Evolutionary conservation across 331 rosid species (phyloP).

Genomic region (Malus hybrid): DNA sequence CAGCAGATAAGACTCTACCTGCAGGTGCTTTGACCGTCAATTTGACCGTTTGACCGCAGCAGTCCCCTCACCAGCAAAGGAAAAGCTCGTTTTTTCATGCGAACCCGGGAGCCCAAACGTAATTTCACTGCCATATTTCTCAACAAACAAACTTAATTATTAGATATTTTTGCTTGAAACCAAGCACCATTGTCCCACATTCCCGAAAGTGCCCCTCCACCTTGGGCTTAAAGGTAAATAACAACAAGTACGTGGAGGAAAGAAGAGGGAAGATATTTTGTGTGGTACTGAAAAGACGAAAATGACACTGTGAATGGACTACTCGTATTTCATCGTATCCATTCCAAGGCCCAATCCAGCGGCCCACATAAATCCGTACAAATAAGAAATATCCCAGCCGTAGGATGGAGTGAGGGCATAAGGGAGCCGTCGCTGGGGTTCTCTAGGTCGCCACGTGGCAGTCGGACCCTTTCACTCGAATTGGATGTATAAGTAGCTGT

Average conservation of each 20-base stretch:
- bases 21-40: slow-evolving; percentile 18
- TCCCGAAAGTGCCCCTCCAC: background rate
- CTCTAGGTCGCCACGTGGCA: slow-evolving; percentile 1
- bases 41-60: slow-evolving; percentile 15
- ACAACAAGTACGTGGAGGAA: background rate
- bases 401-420: background rate
- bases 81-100: background rate
- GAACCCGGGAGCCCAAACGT: background rate
- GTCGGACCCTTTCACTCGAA: background rate
- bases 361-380: background rate
- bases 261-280: background rate
- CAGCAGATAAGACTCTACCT: slow-evolving; percentile 1
- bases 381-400: background rate
- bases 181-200: background rate
- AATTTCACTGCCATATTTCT: background rate
- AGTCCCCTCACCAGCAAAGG: no score
- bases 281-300: background rate
- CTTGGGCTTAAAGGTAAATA: background rate
- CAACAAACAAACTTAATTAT: background rate
- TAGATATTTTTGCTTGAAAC: background rate
- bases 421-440: background rate
- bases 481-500: slow-evolving; percentile 16
- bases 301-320: background rate
- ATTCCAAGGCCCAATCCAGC: slow-evolving; percentile 1
- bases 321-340: background rate